phyloP scores from a whole-genome alignment of 2,329 filamentous ascomycete genomes.

The Diaporthe amygdali region DNA sequence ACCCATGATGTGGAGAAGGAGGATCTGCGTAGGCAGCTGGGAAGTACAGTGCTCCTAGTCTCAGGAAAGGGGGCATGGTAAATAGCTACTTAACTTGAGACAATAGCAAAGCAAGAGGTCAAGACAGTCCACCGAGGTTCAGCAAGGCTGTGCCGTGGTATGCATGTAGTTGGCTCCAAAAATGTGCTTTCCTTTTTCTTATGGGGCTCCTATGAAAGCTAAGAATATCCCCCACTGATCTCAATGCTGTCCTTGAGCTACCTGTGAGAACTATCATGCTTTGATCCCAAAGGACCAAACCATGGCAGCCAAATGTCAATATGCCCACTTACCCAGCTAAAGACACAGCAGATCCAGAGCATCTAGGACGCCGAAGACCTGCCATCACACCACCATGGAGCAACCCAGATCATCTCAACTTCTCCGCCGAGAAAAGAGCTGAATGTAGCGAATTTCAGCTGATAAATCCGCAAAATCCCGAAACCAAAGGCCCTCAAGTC shows the following conservation, averaged over 20 bases:
- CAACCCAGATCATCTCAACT: not conserved
- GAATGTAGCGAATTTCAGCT: not conserved
- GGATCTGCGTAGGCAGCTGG: slow-evolving; percentile 85
- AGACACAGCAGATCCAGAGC: not conserved
- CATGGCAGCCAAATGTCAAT: not conserved
- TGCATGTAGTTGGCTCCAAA: not conserved
- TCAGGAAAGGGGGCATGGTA: slow-evolving; percentile 54
- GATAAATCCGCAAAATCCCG: not conserved
- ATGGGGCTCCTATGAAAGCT: not conserved
- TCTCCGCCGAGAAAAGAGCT: not conserved
- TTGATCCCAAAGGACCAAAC: not conserved
- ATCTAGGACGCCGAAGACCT: not conserved
- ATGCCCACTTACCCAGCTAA: not conserved
- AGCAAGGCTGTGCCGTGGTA: not conserved
- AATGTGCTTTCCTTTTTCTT: not conserved
- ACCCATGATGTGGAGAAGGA: slow-evolving; percentile 96
- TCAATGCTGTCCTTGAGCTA: not conserved
- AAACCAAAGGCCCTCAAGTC: not conserved
- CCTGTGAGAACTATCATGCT: no score
- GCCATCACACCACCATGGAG: not conserved
- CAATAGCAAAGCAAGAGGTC: not conserved
- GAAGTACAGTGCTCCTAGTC: slow-evolving; percentile 83
- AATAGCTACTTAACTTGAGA: not conserved
- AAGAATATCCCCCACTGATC: not conserved
- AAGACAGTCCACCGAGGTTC: not conserved